Base-by-base conservation (phyloP, 768 basidiomycete genomes). In the Xerocomellus amylosporus region DNA sequence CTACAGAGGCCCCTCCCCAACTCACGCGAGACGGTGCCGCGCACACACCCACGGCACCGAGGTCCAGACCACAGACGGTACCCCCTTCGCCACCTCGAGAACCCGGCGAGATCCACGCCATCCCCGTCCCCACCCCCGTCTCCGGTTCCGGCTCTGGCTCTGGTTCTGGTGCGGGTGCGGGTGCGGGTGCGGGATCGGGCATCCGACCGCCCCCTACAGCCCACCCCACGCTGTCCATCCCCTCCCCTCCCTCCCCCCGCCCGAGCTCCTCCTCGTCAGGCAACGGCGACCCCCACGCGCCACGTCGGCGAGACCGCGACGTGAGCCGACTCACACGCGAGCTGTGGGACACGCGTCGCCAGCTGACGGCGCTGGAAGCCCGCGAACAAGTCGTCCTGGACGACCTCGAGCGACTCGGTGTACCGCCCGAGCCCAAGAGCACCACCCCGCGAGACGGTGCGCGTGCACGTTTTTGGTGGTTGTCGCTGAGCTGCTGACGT, bases 341-440 rank as follows among this genome's bases (percentile, higher is more conserved):
- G 42, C 59, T 75, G 10, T 61, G 59, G 62, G 66, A 71, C 8
- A 63, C 65, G 13, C 67, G 69, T 2, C 53, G 58, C 22, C 58
- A 65, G 30, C 34, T 71, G 31, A 55, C 53, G 12, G 63, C 59
- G 12, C 40, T 69, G 19, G 59, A 60, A 13, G 63, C 46, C 4
- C 58, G 60, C 22, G 73, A 74, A 56, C 55, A 58, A 13, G 53
- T 30, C 20, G 22, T 73, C 10, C 8, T 67, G 24, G 49, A 62
- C 34, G 58, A 66, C 30, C 62, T 74, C 19, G 55, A 54, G 26
- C 31, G 34, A 34, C 45, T 65, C 14, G 61, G 65, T 20, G 55
- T 15, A 24, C 53, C 43, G 1, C 54, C 50, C 4, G 42, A 51
- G 2, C 54, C 50, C 4, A 39, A 51, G 19, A 24, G 38, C 37